Percentiles rank a stretch among this genome's conserved stretches.
Conservation (phyloP, 1,139 yeast species). For the Kurtzmaniella natalensis region DNA sequence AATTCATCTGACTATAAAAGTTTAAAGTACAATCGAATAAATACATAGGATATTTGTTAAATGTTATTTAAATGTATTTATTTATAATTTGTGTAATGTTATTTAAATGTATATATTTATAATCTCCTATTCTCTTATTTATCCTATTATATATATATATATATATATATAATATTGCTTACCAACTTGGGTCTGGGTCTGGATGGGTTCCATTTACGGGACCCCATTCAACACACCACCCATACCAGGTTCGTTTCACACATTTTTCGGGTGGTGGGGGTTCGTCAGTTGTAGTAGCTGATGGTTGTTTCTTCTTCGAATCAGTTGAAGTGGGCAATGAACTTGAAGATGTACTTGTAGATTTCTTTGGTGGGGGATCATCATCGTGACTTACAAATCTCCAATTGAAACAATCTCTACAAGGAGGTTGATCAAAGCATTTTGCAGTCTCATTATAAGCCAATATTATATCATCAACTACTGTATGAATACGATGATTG, state of each 20-base stretch:
- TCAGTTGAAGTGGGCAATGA: slow-evolving; percentile 4
- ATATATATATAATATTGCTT: no score
- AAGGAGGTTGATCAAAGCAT: slow-evolving; percentile 73
- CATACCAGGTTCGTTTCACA: slow-evolving; percentile 43
- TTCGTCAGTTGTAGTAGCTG: slow-evolving; percentile 6
- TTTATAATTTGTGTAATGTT: no score
- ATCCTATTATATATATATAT: no score
- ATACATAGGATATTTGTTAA: no score
- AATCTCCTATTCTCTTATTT: no score
- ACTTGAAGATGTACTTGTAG: slow-evolving; percentile 4
- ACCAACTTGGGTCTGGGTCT: no score
- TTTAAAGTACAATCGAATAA: no score
- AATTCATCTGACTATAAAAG: no score
- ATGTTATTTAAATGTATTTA: no score
- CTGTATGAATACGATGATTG: slow-evolving; percentile 88
- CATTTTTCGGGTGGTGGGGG: slow-evolving; percentile 25
- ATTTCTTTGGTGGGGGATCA: slow-evolving; percentile 24
- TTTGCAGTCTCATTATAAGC: slow-evolving; percentile 73
- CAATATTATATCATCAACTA: slow-evolving; percentile 74
- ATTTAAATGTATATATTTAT: no score
- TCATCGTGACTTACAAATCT: slow-evolving; percentile 58
- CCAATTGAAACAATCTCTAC: slow-evolving; percentile 93
- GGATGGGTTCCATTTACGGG: slow-evolving; percentile 15
- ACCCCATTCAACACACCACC: slow-evolving; percentile 44
- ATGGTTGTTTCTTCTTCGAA: no score